These are phyloP conservation scores for Petunia secreta DNA, from an alignment of 257 asterid genomes.

Conservation along the genomic window DNA sequence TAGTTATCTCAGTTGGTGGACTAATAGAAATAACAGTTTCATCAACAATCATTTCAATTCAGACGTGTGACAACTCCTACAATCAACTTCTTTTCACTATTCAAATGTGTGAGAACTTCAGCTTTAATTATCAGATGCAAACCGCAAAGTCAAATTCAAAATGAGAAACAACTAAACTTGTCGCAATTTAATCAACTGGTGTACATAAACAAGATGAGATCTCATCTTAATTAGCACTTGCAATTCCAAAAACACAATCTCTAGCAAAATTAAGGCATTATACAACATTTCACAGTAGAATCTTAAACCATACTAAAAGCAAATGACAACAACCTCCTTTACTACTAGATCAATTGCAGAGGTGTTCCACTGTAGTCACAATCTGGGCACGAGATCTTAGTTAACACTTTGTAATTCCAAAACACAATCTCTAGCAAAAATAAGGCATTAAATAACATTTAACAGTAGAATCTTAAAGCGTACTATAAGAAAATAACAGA, in stretches of 20 bases:
- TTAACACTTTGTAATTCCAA: background rate
- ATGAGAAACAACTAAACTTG: background rate
- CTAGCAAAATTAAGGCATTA: background rate
- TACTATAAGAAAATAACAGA: background rate
- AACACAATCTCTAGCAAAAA: conserved; percentile 10
- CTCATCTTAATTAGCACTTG: background rate
- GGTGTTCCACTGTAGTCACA: too few relatives aligned
- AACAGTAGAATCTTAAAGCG: background rate
- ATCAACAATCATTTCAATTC: too few relatives aligned
- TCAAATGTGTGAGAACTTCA: background rate
- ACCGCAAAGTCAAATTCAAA: background rate
- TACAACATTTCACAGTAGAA: background rate
- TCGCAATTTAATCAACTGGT: background rate
- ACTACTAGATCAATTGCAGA: too few relatives aligned
- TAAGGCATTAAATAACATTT: background rate
- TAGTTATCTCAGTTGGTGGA: too few relatives aligned
- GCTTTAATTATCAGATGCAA: background rate
- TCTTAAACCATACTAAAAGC: too few relatives aligned
- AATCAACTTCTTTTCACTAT: background rate
- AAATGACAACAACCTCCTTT: too few relatives aligned
- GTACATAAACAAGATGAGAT: background rate
- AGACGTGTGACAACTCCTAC: too few relatives aligned
- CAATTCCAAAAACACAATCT: background rate
- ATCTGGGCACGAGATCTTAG: background rate
- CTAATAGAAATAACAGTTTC: too few relatives aligned